Evolutionary conservation across 2,329 filamentous ascomycete species (phyloP).

Genomic region (Aureobasidium vineae): DNA sequence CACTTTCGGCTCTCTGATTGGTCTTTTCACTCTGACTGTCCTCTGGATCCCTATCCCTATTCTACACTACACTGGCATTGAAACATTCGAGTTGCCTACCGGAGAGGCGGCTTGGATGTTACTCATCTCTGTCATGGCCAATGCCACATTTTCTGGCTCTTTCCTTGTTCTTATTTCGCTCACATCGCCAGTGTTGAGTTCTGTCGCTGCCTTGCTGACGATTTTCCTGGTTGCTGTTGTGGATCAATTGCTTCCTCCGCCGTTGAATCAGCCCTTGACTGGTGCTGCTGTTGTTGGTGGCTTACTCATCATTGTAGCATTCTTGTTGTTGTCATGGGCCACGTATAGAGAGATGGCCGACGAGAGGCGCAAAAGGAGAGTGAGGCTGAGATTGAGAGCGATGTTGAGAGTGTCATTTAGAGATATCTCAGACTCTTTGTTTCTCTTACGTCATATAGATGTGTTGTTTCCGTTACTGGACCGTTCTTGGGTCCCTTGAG

Average conservation of each 20-base stretch:
- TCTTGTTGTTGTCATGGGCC: conserved; percentile 82
- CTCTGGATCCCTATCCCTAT: conserved; percentile 91
- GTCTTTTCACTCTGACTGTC: conserved; percentile 77
- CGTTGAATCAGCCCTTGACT: conserved; percentile 68
- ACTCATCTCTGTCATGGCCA: conserved; percentile 74
- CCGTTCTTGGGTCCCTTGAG: neutral
- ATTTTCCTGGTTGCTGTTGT: conserved; percentile 95
- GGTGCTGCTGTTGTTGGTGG: conserved; percentile 78
- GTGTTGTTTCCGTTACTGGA: neutral
- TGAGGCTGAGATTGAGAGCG: conserved; percentile 44
- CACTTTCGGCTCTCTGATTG: conserved; percentile 83
- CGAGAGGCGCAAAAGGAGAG: conserved; percentile 63
- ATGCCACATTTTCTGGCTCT: conserved; percentile 87
- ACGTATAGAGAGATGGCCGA: conserved; percentile 93
- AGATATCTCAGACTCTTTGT: neutral
- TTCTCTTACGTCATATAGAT: neutral
- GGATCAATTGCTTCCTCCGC: conserved; percentile 75
- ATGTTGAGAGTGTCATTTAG: conserved; percentile 41
- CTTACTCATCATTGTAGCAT: conserved; percentile 80
- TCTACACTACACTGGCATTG: conserved; percentile 73
- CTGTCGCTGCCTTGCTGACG: conserved; percentile 87
- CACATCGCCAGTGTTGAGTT: conserved; percentile 81
- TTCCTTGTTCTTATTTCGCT: conserved; percentile 92
- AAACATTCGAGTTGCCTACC: conserved; percentile 77
- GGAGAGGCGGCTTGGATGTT: conserved; percentile 79